Conservation (phyloP, 2,329 filamentous ascomycete species). For the Colletotrichum tropicicola region DNA sequence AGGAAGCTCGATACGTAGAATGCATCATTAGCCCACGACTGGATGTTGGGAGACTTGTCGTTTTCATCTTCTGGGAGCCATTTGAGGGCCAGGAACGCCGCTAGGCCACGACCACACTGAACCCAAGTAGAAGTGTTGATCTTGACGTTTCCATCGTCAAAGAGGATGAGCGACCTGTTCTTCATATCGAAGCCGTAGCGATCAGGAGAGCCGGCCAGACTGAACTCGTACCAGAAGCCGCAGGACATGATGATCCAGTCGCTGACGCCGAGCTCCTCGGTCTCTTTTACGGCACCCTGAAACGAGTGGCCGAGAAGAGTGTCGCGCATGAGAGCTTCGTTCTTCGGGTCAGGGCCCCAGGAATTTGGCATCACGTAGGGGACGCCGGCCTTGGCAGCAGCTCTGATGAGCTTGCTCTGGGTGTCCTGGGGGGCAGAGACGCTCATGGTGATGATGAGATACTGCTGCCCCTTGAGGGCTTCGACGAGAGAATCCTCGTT, state of each 20-base stretch:
- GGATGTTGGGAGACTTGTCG: slow-evolving; percentile 15
- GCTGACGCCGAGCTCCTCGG: slow-evolving; percentile 46
- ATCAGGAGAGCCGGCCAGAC: slow-evolving; percentile 42
- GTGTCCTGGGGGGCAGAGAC: slow-evolving; percentile 48
- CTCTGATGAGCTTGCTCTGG: slow-evolving; percentile 54
- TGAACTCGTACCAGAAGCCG: slow-evolving; percentile 65
- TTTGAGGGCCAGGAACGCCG: slow-evolving; percentile 50
- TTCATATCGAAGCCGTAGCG: slow-evolving; percentile 60
- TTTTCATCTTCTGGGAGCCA: slow-evolving; percentile 24
- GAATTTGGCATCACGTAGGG: slow-evolving; percentile 62
- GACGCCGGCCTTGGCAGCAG: slow-evolving; percentile 60
- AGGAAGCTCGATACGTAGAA: slow-evolving; percentile 66
- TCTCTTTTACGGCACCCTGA: slow-evolving; percentile 40
- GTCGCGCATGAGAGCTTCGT: background rate
- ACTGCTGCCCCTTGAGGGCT: slow-evolving; percentile 63
- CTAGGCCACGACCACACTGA: slow-evolving; percentile 59
- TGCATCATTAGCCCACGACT: slow-evolving; percentile 52
- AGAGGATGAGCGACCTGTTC: slow-evolving; percentile 52
- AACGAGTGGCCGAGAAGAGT: slow-evolving; percentile 13
- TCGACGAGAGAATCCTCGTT: slow-evolving; percentile 51
- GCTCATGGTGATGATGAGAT: slow-evolving; percentile 59
- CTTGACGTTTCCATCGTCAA: slow-evolving; percentile 63
- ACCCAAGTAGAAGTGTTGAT: slow-evolving; percentile 68
- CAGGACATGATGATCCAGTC: slow-evolving; percentile 47
- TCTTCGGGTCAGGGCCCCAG: slow-evolving; percentile 43